Conservation (phyloP, 1,139 yeast species). For the Nakaseomyces glabratus region DNA sequence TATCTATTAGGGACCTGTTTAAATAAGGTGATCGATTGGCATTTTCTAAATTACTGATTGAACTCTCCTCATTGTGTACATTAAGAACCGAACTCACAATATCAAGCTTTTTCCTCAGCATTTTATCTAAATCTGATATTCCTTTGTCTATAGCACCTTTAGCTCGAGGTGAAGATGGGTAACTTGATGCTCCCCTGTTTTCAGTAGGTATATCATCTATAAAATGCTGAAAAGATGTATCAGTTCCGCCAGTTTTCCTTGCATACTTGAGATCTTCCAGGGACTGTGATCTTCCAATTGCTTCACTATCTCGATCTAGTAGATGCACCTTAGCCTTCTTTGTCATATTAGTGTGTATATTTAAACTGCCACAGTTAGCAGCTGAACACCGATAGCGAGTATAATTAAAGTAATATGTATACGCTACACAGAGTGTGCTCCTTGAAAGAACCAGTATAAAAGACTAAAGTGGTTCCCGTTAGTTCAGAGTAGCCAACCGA, state of each 20-base stretch:
- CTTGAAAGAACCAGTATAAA: too few relatives aligned
- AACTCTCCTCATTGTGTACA: constrained; percentile 8
- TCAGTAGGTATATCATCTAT: constrained; percentile 15
- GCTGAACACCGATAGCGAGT: too few relatives aligned
- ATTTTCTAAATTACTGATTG: neutral
- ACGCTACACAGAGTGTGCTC: too few relatives aligned
- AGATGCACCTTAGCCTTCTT: too few relatives aligned
- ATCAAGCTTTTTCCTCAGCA: constrained; percentile 21
- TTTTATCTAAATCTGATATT: constrained; percentile 19
- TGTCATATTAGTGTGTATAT: too few relatives aligned
- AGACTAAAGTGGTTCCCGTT: too few relatives aligned
- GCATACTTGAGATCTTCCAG: constrained; percentile 15
- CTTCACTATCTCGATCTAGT: constrained; percentile 1
- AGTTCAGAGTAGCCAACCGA: too few relatives aligned
- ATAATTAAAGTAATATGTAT: too few relatives aligned
- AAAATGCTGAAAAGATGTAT: constrained; percentile 12
- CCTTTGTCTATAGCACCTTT: constrained; percentile 7
- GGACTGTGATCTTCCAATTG: constrained; percentile 16
- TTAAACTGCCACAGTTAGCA: too few relatives aligned
- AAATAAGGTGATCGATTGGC: constrained; percentile 9
- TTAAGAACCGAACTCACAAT: constrained; percentile 7
- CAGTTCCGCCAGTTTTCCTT: constrained; percentile 8
- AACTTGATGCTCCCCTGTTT: constrained; percentile 12
- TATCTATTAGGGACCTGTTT: constrained; percentile 1
- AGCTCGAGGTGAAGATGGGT: constrained; percentile 1